phyloP scores from a whole-genome alignment of 768 basidiomycete genomes.

The Dioszegia aurantiaca region DNA sequence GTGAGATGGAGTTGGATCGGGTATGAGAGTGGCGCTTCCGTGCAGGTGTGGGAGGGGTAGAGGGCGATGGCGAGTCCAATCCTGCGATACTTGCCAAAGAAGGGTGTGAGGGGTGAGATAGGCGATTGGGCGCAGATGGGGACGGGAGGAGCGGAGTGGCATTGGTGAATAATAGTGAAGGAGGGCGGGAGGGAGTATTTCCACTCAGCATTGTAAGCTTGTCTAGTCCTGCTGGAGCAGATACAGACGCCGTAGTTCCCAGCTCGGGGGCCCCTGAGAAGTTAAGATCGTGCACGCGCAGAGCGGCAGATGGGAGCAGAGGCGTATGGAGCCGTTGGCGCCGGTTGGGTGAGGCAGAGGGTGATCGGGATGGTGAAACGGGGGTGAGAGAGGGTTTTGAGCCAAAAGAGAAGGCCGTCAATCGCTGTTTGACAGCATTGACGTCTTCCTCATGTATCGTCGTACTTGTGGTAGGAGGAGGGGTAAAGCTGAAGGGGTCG shows the following conservation, averaged over 20 bases:
- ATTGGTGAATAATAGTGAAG: constrained; percentile 36
- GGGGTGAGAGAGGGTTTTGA: constrained; percentile 24
- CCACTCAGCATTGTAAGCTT: neutral
- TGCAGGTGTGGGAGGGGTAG: constrained; percentile 34
- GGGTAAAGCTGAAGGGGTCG: constrained; percentile 2
- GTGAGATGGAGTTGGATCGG: constrained; percentile 44
- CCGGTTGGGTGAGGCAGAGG: constrained; percentile 2
- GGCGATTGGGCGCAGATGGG: constrained; percentile 9
- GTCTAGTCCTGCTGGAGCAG: constrained; percentile 13
- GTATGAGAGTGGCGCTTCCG: constrained; percentile 43
- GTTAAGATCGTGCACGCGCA: constrained; percentile 16
- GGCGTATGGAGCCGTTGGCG: neutral
- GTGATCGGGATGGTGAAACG: constrained; percentile 10
- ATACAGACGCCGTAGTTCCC: no score
- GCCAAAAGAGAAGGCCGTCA: constrained; percentile 39
- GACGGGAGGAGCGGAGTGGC: constrained; percentile 31
- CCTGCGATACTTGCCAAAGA: constrained; percentile 14
- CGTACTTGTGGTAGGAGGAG: neutral
- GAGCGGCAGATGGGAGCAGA: constrained; percentile 23
- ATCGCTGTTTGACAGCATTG: constrained; percentile 15
- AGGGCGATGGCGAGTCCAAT: constrained; percentile 13
- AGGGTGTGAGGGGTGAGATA: constrained; percentile 6
- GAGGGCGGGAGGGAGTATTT: constrained; percentile 39
- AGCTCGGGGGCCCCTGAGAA: constrained; percentile 11
- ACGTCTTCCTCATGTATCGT: constrained; percentile 20